These are phyloP conservation scores for Colletotrichum liriopes DNA, from an alignment of 2,329 filamentous ascomycete species.

Conservation along the genomic window DNA sequence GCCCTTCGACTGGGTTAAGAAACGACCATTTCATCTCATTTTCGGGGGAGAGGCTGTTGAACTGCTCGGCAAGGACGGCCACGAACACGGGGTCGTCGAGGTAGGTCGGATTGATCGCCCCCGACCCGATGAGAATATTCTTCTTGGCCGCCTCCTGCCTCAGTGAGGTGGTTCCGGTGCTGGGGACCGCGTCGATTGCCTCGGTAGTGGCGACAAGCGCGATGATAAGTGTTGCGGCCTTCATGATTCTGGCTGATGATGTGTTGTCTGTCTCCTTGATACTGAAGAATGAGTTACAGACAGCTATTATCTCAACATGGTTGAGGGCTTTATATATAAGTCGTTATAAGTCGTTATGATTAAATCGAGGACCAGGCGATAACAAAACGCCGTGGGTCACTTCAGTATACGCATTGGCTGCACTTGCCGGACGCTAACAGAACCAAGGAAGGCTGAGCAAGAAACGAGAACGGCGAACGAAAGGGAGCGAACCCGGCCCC, in stretches of 20 bases:
- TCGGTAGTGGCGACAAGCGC: constrained; percentile 1
- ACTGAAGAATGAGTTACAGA: background rate
- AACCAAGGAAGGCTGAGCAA: no score
- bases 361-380: no score
- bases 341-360: no score
- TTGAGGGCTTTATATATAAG: no score
- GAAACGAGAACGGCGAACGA: no score
- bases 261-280: background rate
- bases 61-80: constrained; percentile 25
- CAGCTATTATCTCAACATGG: no score
- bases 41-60: constrained; percentile 35
- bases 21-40: constrained; percentile 37
- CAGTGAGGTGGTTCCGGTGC: constrained; percentile 5
- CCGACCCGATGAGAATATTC: constrained; percentile 32
- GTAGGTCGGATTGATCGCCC: constrained; percentile 35
- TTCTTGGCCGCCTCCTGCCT: constrained; percentile 28
- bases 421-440: no score
- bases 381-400: no score
- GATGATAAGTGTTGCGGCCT: background rate
- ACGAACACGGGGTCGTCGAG: constrained; percentile 32
- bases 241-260: constrained; percentile 17
- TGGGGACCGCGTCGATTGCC: no score
- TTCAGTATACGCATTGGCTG: no score
- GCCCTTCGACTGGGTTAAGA: constrained; percentile 51
- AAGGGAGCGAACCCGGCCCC: no score